Base-by-base conservation (phyloP, 2,329 filamentous ascomycete species). In the Bipolaris sorokiniana region DNA sequence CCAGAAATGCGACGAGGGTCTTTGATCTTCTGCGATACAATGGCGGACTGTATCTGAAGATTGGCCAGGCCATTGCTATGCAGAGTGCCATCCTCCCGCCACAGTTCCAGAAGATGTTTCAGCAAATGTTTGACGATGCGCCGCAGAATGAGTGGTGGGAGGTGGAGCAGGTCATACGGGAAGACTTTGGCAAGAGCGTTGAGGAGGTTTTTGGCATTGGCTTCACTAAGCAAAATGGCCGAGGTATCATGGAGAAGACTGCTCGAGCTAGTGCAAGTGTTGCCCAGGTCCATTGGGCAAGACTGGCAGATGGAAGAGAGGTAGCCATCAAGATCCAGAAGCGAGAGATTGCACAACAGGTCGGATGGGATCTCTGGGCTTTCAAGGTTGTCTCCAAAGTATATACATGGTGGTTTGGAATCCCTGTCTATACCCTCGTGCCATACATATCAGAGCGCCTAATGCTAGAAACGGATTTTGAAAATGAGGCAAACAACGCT, bases 241-340 rank as follows among this genome's bases (percentile, higher is more conserved):
- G 83, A 59, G 88, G 88, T 0, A 79, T 89, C 1, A 89, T 90
- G 86, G 88, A 90, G 75, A 87, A 81, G 79, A 91, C 79, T 76
- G 90, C 80, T 74, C 86, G 89, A 58, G 90, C 90, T 0, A 94
- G 90, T 71, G 95, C 95, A 2, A 96, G 91, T 75, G 94, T 99
- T 7, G 95, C 95, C 1, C 95, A 98, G 78, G 95, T 99, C 1
- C 95, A 98, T 75, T 97, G 94, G 92, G 95, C 95, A 7, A 83
- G 89, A 58, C 77, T 98, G 54, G 79, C 86, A 3, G 94, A 98
- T 78, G 95, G 95, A 0, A 84, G 92, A 46, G 93, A 97, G 80
- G 90, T 98, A 20, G 95, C 95, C 1, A 86, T 99, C 73, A 99
- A 99, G 81, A 88, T 99, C 4, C 95, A 99, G 81, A 99, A 98